Evolutionary conservation across 345 rosid genomes (phyloP), one percentile per base, ranked within the genome.

Genomic region (Eucalyptus polyanthemos): DNA sequence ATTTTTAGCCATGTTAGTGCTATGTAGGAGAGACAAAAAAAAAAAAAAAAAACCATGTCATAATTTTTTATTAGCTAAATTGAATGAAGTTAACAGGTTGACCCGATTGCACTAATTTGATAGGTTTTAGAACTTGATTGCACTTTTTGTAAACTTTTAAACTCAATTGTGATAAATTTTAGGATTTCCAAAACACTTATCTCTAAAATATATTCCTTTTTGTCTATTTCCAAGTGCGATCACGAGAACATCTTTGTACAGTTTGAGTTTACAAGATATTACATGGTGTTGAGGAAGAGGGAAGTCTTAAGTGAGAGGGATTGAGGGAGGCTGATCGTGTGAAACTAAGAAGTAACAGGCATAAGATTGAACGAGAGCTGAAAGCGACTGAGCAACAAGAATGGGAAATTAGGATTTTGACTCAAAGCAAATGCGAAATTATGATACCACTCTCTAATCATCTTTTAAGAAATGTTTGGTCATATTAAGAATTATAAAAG

Each of bases 91-190:
- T 22, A 56, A 22, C 0, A 22, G 1, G 0, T 21, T 56, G 27
- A 56, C 3, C 27, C 1, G 6, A 56, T 56, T 10, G 62, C 0
- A 56, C 29, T 7, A 56, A 22, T 22, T 56, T 21, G 3, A 24
- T 0, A 56, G 11, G 3, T 56, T 24, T 56, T 56, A 56, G 0
- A 24, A 56, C 3, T 56, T 10, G 4, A 22, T 22, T 56, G 0
- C 3, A 56, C 1, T 56, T 56, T 56, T 53, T 53, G 24, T 53
- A 53, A 53, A 0, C 24, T 53, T 53, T 53, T 53, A 1, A 53
- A 19, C 10, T 53, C 4, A 53, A 19, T 53, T 24, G 6, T 56
- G 6, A 56, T 22, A 9, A 24, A 24, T 56, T 56, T 24, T 9
- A 56, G 5, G 3, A 56, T 1, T 56, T 56, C 3, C 12, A 22